These are phyloP conservation scores for Isabelozyma pseudorhagii DNA, from an alignment of 805 yeast species.

Conservation along the genomic window DNA sequence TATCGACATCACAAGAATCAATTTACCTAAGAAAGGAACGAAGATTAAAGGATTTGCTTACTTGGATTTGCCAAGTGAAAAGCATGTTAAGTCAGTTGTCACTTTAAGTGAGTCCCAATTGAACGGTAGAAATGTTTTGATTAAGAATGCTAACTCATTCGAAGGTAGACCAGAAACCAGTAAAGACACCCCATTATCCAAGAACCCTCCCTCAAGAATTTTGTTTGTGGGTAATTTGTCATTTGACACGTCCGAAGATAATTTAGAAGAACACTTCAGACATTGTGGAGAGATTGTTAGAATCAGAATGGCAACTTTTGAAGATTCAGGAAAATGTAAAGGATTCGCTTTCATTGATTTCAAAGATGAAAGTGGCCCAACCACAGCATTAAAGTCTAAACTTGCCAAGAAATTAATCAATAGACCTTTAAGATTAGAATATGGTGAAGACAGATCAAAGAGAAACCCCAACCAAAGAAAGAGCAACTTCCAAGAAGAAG, in stretches of 20 bases:
- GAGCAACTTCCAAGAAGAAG: conserved; percentile 11
- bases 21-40: conserved; percentile 72
- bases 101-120: conserved; percentile 66
- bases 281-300: conserved; percentile 85
- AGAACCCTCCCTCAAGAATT: conserved; percentile 85
- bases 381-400: conserved; percentile 75
- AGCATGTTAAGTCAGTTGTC: conserved; percentile 61
- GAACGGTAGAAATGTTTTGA: conserved; percentile 82
- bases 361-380: conserved; percentile 74
- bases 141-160: conserved; percentile 74
- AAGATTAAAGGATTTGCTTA: conserved; percentile 88
- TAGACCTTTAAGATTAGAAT: conserved; percentile 81
- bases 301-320: conserved; percentile 96
- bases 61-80: conserved; percentile 66
- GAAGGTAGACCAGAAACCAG: conserved; percentile 78
- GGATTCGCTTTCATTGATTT: conserved; percentile 95
- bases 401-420: conserved; percentile 63
- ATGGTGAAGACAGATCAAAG: conserved; percentile 91
- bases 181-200: conserved; percentile 39
- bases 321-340: conserved; percentile 93
- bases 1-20: conserved; percentile 66
- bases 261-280: conserved; percentile 76
- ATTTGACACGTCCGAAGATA: conserved; percentile 83
- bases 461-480: conserved; percentile 45
- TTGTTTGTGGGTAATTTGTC: conserved; percentile 91